Evolutionary conservation across 2,329 filamentous ascomycete species (phyloP), one percentile per base, ranked within the genome.

Genomic region (Botryotinia narcissicola): DNA sequence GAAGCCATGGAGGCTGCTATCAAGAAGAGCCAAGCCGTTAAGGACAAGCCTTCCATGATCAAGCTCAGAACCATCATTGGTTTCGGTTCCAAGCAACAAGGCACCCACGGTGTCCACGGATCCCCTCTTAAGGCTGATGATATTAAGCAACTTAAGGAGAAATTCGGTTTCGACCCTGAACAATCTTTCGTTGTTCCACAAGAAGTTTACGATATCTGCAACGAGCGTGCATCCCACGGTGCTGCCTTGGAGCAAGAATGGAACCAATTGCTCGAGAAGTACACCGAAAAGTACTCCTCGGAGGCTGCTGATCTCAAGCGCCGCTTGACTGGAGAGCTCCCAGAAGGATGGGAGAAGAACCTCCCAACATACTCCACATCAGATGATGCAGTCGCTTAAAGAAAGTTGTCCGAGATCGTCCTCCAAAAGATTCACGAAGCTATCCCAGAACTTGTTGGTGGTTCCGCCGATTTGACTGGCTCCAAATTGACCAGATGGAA

Each of bases 401-500:
- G 96, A 83, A 99, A 98, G 88, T 92, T 98, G 74, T 98, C 95
- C 77, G 95, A 99, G 89, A 92, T 89, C 75, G 95, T 98, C 74
- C 90, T 99, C 78, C 88, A 92, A 86, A 95, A 95, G 84, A 91
- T 99, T 81, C 90, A 97, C 87, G 85, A 88, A 70, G 89, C 87
- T 78, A 82, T 99, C 72, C 96, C 96, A 78, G 96, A 98, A 85
- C 91, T 99, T 74, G 85, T 99, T 75, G 97, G 95, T 83, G 96
- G 96, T 80, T 99, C 96, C 77, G 96, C 96, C 80, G 96, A 99
- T 88, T 85, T 99, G 88, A 99, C 96, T 83, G 94, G 94, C 82
- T 98, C 96, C 83, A 99, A 99, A 90, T 92, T 98, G 87, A 99
- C 96, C 79, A 91, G 95, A 83, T 98, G 95, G 94, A 99, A 98